phyloP scores from a whole-genome alignment of 2,329 filamentous ascomycete species.

The Cladosporium austrohemisphaericum region DNA sequence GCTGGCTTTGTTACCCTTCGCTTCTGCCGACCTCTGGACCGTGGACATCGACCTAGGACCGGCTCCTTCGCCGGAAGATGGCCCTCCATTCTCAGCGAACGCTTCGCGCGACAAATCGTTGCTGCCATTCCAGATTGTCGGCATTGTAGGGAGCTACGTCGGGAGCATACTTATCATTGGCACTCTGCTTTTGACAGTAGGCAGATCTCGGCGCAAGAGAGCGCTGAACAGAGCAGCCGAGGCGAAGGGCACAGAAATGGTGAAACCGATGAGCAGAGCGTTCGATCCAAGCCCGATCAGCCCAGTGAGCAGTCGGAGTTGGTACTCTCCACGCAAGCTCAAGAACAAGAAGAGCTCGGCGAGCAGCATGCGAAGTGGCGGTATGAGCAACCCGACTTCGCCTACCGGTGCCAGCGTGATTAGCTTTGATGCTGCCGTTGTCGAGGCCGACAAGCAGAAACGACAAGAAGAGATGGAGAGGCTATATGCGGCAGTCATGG shows the following conservation, averaged over 20 bases:
- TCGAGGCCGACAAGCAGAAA: constrained; percentile 69
- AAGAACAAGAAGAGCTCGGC: constrained; percentile 25
- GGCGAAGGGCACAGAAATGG: constrained; percentile 55
- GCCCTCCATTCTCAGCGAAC: constrained; percentile 56
- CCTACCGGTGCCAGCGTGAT: constrained; percentile 56
- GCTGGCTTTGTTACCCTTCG: constrained; percentile 20
- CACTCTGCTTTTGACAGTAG: constrained; percentile 49
- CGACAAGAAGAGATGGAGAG: constrained; percentile 81
- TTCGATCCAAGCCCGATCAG: constrained; percentile 36
- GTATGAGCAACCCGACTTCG: constrained; percentile 42
- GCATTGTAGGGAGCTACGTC: constrained; percentile 79
- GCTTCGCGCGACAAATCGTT: constrained; percentile 60
- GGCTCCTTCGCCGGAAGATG: constrained; percentile 58
- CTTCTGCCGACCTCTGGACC: constrained; percentile 30
- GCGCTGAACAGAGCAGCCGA: constrained; percentile 48
- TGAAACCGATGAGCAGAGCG: constrained; percentile 42
- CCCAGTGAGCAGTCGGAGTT: constrained; percentile 26
- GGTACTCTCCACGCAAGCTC: constrained; percentile 27
- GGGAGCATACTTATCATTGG: constrained; percentile 71
- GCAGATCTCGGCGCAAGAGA: constrained; percentile 41
- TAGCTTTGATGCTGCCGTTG: constrained; percentile 71
- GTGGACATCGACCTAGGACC: constrained; percentile 54
- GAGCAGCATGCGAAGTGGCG: constrained; percentile 30
- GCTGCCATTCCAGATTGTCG: constrained; percentile 77
- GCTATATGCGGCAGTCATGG: constrained; percentile 88